Evolutionary conservation across 2,329 filamentous ascomycete genomes (phyloP), one percentile per base, ranked within the genome.

Genomic region (Nothomitra cinnamomea): DNA sequence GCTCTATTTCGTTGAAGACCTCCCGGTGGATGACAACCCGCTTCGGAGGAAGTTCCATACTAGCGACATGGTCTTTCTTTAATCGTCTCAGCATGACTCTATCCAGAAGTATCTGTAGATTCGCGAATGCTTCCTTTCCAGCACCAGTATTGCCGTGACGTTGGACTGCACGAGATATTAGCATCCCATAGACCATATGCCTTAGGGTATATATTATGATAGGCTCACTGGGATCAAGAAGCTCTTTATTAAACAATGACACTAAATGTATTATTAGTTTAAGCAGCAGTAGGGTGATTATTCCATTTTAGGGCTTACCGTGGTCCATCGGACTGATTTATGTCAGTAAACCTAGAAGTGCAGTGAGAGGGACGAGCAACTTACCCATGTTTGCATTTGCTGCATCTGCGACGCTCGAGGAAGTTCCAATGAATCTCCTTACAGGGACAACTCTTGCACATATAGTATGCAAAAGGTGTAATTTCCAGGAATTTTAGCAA

Each of bases 31-130:
- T 81, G 55, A 87, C 79, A 52, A 96, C 83, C 62, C 95, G 86
- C 70, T 96, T 98, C 52, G 94, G 86, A 0, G 92, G 92, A 28
- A 98, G 77, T 64, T 96, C 92, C 88, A 98, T 95, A 0, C 89
- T 85, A 56, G 90, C 82, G 17, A 87, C 94, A 62, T 96, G 82
- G 62, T 98, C 88, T 59, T 84, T 85, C 73, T 98, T 98, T 66
- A 95, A 78, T 35, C 92, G 87, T 54, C 92, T 85, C 57, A 96
- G 74, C 92, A 98, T 98, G 66, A 98, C 90, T 25, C 87, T 82
- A 58, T 89, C 85, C 0, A 90, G 95, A 64, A 98, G 80, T 56
- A 94, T 74, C 41, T 88, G 85, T 52, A 98, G 75, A 68, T 94
- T 95, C 13, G 72, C 66, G 61, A 96, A 82, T 0, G 87, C 92